Evolutionary conservation across 208 protist genomes (phyloP), one percentile per base, ranked within the genome.

Genomic region (Leishmania tarentolae): DNA sequence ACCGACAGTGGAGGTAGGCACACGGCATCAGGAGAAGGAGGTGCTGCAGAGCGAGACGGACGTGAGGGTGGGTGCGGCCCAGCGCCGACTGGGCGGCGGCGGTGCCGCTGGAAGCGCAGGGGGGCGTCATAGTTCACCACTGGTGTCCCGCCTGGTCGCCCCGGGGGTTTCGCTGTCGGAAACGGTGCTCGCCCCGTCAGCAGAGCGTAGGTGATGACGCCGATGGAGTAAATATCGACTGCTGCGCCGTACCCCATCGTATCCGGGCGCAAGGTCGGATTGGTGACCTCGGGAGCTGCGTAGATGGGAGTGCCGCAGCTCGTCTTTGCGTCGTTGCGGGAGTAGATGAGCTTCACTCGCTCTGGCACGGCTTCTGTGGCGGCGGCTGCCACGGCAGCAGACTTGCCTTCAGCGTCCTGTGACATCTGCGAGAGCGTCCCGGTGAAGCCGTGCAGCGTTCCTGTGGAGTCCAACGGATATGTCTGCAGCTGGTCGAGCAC

Each of bases 271-370:
- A 92, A 83, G 53, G 69, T 15, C 44, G 81, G 80, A 21, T 84
- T 69, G 35, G 77, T 69, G 19, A 95, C 86, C 82, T 95, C 92
- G 24, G 92, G 92, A 5, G 92, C 92, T 35, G 85, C 87, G 86
- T 95, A 95, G 63, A 90, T 85, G 37, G 92, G 90, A 15, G 92
- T 94, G 35, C 92, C 92, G 82, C 92, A 95, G 79, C 80, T 88
- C 31, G 92, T 95, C 37, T 63, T 88, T 77, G 93, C 86, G 65
- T 90, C 80, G 78, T 91, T 74, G 24, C 81, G 76, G n/a, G 75
- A 59, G 82, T 90, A 90, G 69, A 89, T 76, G 53, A 84, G 76
- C 57, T 66, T 42, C 44, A 80, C 69, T 7, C 70, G 68, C 65
- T 90, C 84, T 2, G 79, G 59, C 72, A 72, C 53, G n/a, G 65